Base-by-base conservation (phyloP, 2,329 filamentous ascomycete species). In the Fusarium incarnatum region DNA sequence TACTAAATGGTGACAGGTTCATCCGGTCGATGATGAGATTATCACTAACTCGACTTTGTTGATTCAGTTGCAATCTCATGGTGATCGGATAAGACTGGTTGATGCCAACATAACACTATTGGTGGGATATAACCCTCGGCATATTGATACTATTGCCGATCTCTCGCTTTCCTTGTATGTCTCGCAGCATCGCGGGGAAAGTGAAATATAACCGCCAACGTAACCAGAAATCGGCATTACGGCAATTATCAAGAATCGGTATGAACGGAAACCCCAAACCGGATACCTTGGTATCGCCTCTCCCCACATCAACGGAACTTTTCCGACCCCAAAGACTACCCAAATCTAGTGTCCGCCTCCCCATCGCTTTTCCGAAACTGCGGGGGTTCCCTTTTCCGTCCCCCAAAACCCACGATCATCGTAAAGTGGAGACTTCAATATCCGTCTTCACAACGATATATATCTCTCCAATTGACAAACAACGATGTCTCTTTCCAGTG, bases 311-410 rank as follows among this genome's bases (percentile, higher is more conserved):
- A 28, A 28, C 41, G 45, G 20, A 4, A 37, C 28, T 34, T 65
- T 60, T 65, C 60, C 60, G 60, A 47, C 6, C 34, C 34, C 34
- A 34, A 34, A 10, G 12, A 1, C 23, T 0, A 5, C 4, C 32
- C 32, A 37, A n/a, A 15, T 47, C 44, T 52, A 34, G 23, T 16
- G 28, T 13, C 28, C 12, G 12, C 12, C 28, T 48, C 22, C 16
- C 23, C 13, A 41, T 3, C 16, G 18, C 23, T 66, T 66, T 56
- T 66, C 63, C 63, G 63, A 25, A 8, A n/a, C 12, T 56, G 63
- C 60, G 62, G 63, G 55, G 62, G 23, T 22, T 34, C 4, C 1
- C 63, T 66, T 66, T 67, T 66, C 63, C 62, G 63, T 66, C 32
- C 22, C 20, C 18, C 22, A 8, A 13, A 20, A 18, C 34, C 41